phyloP scores from a whole-genome alignment of 768 basidiomycete genomes.

The Pleurotus djamor region DNA sequence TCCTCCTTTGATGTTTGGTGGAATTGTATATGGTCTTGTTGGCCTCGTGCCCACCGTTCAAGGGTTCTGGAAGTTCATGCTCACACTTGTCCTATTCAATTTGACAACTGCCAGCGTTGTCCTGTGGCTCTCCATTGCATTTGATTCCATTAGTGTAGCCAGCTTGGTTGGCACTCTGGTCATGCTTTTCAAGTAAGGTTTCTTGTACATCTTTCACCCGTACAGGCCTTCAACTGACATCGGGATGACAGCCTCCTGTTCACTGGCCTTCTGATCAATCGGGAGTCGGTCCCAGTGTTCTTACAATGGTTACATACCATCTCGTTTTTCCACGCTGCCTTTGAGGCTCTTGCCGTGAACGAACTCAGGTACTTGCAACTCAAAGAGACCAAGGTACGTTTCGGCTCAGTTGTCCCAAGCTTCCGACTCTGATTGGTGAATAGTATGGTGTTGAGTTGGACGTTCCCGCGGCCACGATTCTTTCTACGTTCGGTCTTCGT shows the following conservation, averaged over 20 bases:
- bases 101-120: slow-evolving; percentile 93
- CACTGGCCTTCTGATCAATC: slow-evolving; percentile 93
- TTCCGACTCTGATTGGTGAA: slow-evolving; percentile 3
- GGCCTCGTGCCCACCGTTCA: slow-evolving; percentile 90
- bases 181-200: slow-evolving; percentile 96
- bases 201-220: slow-evolving; percentile 2
- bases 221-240: not conserved
- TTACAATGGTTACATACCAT: slow-evolving; percentile 87
- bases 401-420: not conserved
- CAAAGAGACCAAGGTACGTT: slow-evolving; percentile 80
- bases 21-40: slow-evolving; percentile 92
- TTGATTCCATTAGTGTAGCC: slow-evolving; percentile 84
- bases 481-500: slow-evolving; percentile 90
- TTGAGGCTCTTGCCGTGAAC: slow-evolving; percentile 97
- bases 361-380: slow-evolving; percentile 92
- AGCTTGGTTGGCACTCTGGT: slow-evolving; percentile 92
- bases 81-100: slow-evolving; percentile 95
- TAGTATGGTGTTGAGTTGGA: slow-evolving; percentile 97
- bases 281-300: slow-evolving; percentile 70
- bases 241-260: slow-evolving; percentile 72
- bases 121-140: slow-evolving; percentile 85
- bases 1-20: slow-evolving; percentile 93
- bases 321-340: slow-evolving; percentile 99
- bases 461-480: slow-evolving; percentile 92
- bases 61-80: slow-evolving; percentile 98